phyloP scores from a whole-genome alignment of 2,329 filamentous ascomycete genomes.

The Paradendryphiella salina region DNA sequence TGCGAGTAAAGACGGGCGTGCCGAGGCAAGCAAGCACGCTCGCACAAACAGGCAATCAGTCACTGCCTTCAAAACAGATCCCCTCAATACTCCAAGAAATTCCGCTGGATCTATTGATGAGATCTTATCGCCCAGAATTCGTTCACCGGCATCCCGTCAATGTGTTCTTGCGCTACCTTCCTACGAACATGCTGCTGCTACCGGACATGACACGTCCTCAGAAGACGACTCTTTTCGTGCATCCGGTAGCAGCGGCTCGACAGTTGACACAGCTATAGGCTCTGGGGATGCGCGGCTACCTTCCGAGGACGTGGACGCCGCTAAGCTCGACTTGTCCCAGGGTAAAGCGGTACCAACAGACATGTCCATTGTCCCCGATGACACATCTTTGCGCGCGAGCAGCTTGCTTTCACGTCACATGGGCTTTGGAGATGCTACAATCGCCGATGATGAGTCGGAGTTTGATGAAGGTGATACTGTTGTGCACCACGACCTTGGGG shows the following conservation, averaged over 20 bases:
- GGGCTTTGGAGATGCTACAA: slow-evolving; percentile 4
- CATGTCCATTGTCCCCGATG: not conserved
- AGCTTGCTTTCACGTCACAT: not conserved
- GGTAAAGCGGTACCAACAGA: not conserved
- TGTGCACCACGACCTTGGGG: slow-evolving; percentile 35
- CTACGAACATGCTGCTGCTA: not conserved
- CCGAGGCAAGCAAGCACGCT: not conserved
- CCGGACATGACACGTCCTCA: not conserved
- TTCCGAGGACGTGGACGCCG: not conserved
- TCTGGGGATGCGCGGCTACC: not conserved
- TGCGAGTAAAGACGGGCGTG: not conserved
- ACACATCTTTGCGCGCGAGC: not conserved
- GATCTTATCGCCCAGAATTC: not conserved
- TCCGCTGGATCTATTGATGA: slow-evolving; percentile 3
- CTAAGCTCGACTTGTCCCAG: not conserved
- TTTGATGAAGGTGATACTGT: slow-evolving; percentile 45
- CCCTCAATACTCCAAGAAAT: not conserved
- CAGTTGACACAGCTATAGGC: not conserved
- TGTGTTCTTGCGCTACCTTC: not conserved
- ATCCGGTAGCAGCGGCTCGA: not conserved
- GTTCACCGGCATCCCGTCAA: not conserved
- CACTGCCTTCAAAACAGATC: not conserved
- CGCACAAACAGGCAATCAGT: not conserved
- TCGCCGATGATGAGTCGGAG: slow-evolving; percentile 32
- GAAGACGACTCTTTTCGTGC: slow-evolving; percentile 1